phyloP scores from a whole-genome alignment of 2,329 filamentous ascomycete species.

The Colletotrichum cereale region DNA sequence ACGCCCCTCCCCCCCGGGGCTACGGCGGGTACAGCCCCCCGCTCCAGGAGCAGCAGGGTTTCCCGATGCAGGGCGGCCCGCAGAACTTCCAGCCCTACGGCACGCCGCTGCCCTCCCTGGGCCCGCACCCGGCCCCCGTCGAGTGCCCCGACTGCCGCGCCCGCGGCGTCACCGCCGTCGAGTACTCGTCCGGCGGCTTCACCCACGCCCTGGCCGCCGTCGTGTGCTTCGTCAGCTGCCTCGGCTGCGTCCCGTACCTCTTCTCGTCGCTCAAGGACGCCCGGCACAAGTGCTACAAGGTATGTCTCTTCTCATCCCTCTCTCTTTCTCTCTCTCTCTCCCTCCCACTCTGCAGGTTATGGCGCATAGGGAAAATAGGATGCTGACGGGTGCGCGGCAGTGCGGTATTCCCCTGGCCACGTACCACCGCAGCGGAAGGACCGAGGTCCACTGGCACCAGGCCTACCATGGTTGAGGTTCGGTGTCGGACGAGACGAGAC shows the following conservation, averaged over 20 bases:
- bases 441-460: conserved; percentile 42
- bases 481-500: not conserved
- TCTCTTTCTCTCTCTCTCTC: not conserved
- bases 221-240: conserved; percentile 42
- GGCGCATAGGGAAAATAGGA: not conserved
- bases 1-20: not conserved
- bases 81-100: conserved; percentile 39
- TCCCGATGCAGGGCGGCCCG: conserved; percentile 24
- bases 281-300: conserved; percentile 43
- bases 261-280: conserved; percentile 43
- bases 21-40: conserved; percentile 20
- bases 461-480: conserved; percentile 2
- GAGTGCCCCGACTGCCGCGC: conserved; percentile 43
- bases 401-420: conserved; percentile 44
- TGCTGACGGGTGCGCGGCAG: conserved; percentile 36
- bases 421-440: conserved; percentile 45
- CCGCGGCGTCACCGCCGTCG: conserved; percentile 42
- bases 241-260: conserved; percentile 45
- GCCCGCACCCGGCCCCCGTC: conserved; percentile 40
- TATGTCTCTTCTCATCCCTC: conserved; percentile 8
- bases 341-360: not conserved
- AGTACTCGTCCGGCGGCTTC: conserved; percentile 42
- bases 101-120: conserved; percentile 41
- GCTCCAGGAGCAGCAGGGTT: conserved; percentile 12
- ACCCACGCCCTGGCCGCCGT: conserved; percentile 43